Percentiles rank a stretch among this genome's conserved stretches.
These are phyloP conservation scores for Claviceps purpurea DNA, from an alignment of 2,329 filamentous ascomycete species.

Conservation along the genomic window DNA sequence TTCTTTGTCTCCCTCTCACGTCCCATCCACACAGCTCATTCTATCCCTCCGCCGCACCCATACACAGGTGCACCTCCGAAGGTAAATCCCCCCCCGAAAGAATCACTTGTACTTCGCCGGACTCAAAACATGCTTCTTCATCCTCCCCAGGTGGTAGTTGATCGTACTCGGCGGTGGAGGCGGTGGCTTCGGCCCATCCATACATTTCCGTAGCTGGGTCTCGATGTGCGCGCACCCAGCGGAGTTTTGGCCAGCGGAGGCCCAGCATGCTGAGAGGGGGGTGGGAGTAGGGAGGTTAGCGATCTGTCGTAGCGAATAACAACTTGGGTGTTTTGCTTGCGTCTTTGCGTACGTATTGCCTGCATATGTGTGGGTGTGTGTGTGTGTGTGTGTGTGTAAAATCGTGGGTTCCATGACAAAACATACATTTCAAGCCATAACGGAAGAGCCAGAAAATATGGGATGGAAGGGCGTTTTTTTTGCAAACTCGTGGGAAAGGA, in stretches of 20 bases:
- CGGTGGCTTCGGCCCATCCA: constrained; percentile 59
- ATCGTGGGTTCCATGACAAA: no score
- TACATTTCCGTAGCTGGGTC: constrained; percentile 50
- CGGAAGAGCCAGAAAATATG: no score
- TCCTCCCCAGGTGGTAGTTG: constrained; percentile 84
- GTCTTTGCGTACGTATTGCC: background rate
- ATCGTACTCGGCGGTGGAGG: constrained; percentile 54
- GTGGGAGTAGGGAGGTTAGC: background rate
- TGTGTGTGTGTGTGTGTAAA: no score
- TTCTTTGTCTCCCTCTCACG: no score
- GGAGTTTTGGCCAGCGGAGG: constrained; percentile 58
- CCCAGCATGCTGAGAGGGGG: constrained; percentile 57
- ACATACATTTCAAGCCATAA: no score
- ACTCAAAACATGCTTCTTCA: constrained; percentile 53
- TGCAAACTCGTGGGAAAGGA: no score
- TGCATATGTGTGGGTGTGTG: no score
- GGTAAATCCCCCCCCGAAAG: no score
- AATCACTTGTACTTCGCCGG: constrained; percentile 21
- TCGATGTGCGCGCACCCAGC: constrained; percentile 46
- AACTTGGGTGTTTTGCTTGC: background rate
- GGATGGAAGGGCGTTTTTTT: no score
- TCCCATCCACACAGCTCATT: no score
- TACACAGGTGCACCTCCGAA: no score
- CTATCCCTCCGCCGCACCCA: no score
- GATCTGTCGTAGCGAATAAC: background rate